Percentiles rank a stretch among this genome's conserved stretches.
Conservation (phyloP, 2,329 filamentous ascomycete species). For the Emmonsia crescens region DNA sequence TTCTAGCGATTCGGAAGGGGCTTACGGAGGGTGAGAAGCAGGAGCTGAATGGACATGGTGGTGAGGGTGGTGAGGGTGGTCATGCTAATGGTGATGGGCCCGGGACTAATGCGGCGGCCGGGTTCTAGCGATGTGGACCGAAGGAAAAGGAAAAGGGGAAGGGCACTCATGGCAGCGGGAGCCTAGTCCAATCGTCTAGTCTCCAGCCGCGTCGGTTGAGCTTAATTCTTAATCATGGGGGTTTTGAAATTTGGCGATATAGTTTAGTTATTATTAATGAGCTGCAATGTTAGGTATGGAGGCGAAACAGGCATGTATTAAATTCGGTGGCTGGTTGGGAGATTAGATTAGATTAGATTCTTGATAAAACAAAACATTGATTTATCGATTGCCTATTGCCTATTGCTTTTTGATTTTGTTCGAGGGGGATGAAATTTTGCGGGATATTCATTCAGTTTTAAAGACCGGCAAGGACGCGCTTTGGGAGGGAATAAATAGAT, state of each 20-base stretch:
- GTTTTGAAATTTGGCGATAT: neutral
- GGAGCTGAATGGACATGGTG: neutral
- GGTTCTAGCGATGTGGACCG: neutral
- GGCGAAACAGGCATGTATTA: neutral
- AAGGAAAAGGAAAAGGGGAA: neutral
- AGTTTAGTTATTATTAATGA: neutral
- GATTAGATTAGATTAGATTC: neutral
- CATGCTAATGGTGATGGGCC: neutral
- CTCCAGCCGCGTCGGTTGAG: neutral
- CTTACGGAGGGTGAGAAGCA: slow-evolving; percentile 45
- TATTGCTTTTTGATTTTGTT: neutral
- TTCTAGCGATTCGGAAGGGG: slow-evolving; percentile 84
- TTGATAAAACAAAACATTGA: neutral
- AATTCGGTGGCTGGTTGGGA: neutral
- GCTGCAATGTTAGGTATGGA: neutral
- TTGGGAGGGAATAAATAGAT: neutral
- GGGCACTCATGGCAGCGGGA: neutral
- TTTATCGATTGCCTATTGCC: neutral
- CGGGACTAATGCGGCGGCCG: neutral
- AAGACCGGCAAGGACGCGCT: too few relatives aligned
- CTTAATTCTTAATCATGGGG: neutral
- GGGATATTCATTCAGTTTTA: neutral
- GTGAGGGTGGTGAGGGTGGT: neutral
- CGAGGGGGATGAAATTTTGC: neutral
- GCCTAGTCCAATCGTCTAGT: neutral